These are phyloP conservation scores for Pelargonium hybrid DNA, from an alignment of 441 rosid genomes.

Conservation along the genomic window DNA sequence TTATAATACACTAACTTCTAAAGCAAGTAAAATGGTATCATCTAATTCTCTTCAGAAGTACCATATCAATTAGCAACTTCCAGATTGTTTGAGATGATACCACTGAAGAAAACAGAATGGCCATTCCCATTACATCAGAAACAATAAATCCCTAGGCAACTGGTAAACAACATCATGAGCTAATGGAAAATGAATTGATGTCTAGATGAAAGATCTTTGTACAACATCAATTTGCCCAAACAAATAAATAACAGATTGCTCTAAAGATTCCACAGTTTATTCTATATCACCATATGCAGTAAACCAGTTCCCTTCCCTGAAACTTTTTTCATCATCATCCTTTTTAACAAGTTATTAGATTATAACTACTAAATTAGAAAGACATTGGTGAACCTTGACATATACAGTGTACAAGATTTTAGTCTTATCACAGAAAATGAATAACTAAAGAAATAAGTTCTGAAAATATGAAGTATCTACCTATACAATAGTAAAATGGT, in stretches of 20 bases:
- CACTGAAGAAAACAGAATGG: background rate
- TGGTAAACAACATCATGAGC: background rate
- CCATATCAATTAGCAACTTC: too few species aligned
- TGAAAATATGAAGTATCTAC: slow-evolving; percentile 24
- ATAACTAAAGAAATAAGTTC: background rate
- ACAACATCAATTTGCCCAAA: background rate
- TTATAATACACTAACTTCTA: too few species aligned
- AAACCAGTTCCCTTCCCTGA: too few species aligned
- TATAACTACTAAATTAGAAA: background rate
- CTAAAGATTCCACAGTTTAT: background rate
- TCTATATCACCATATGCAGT: background rate
- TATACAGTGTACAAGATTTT: background rate
- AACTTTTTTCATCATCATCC: too few species aligned
- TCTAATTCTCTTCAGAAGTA: too few species aligned
- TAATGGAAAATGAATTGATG: background rate
- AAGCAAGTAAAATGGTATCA: too few species aligned
- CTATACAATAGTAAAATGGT: slow-evolving; percentile 91
- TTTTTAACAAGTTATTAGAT: too few species aligned
- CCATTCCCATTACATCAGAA: background rate
- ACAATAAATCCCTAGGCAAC: background rate
- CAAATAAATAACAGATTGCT: background rate
- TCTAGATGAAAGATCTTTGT: background rate
- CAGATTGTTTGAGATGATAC: too few species aligned
- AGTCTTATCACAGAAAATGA: background rate
- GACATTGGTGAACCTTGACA: background rate